Evolutionary conservation across 345 rosid species (phyloP).

Genomic region (Rhizophora mangle): DNA sequence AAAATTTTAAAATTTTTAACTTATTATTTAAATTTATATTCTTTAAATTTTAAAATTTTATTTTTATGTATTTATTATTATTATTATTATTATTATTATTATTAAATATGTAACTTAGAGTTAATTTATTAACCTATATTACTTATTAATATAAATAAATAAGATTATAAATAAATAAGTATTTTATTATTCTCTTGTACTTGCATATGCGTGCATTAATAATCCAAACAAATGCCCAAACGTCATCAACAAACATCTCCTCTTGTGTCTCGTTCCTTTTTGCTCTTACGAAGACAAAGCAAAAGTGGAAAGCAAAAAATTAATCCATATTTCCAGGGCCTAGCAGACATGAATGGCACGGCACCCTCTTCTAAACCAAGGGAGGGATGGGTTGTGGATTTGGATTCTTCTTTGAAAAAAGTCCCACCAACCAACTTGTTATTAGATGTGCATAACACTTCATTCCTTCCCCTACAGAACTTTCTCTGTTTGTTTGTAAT

Average conservation of each 20-base stretch:
- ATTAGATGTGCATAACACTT: not conserved
- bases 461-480: constrained; percentile 11
- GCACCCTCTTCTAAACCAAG: constrained; percentile 1
- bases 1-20: too few relatives aligned
- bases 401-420: constrained; percentile 28
- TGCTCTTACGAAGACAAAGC: constrained; percentile 22
- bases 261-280: constrained; percentile 8
- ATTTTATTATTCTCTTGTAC: not conserved
- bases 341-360: constrained; percentile 28
- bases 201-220: too few relatives aligned
- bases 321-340: constrained; percentile 30
- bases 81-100: too few relatives aligned
- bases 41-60: too few relatives aligned
- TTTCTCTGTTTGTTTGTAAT: constrained; percentile 36
- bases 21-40: too few relatives aligned
- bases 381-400: constrained; percentile 11
- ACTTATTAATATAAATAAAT: too few relatives aligned
- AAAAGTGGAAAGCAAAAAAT: constrained; percentile 27
- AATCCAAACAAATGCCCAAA: not conserved
- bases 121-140: too few relatives aligned
- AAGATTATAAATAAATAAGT: too few relatives aligned
- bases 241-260: constrained; percentile 11
- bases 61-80: too few relatives aligned
- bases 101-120: too few relatives aligned
- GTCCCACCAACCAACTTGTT: constrained; percentile 15